phyloP scores from a whole-genome alignment of 805 yeast species.

The Zygosaccharomyces pseudorouxii region DNA sequence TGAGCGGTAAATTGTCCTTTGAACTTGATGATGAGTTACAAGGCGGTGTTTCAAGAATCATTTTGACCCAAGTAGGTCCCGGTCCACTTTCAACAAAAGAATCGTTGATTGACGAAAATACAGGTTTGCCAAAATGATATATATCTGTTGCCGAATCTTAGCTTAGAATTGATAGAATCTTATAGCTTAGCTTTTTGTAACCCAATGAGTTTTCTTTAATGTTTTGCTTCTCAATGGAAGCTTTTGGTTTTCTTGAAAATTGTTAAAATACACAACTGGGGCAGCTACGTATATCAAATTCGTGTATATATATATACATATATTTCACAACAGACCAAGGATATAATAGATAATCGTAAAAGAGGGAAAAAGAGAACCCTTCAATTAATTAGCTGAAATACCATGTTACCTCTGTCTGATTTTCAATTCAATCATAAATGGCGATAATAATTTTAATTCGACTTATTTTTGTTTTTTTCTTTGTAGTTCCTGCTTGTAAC shows the following conservation, averaged over 20 bases:
- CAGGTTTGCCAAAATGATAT: slow-evolving; percentile 56
- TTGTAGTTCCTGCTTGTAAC: neutral
- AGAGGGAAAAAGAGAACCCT: neutral
- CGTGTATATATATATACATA: neutral
- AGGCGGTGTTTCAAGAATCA: slow-evolving; percentile 76
- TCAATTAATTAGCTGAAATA: slow-evolving; percentile 3
- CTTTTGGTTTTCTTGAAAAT: neutral
- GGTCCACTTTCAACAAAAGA: slow-evolving; percentile 70
- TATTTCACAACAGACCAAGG: slow-evolving; percentile 3
- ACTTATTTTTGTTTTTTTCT: neutral
- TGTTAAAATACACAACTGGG: slow-evolving; percentile 2
- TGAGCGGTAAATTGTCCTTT: slow-evolving; percentile 34
- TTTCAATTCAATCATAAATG: slow-evolving; percentile 1
- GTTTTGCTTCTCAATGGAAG: neutral
- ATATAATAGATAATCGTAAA: slow-evolving; percentile 1
- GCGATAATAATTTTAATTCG: neutral
- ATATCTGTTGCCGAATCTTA: neutral
- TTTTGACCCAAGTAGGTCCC: slow-evolving; percentile 78
- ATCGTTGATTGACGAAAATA: slow-evolving; percentile 48
- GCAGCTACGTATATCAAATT: neutral
- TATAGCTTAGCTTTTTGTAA: neutral
- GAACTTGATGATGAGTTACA: slow-evolving; percentile 49
- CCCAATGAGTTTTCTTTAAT: neutral
- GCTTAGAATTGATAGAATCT: neutral
- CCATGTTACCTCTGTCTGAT: neutral